Base-by-base conservation (phyloP, 805 yeast genomes). In the Zygotorulaspora florentina region DNA sequence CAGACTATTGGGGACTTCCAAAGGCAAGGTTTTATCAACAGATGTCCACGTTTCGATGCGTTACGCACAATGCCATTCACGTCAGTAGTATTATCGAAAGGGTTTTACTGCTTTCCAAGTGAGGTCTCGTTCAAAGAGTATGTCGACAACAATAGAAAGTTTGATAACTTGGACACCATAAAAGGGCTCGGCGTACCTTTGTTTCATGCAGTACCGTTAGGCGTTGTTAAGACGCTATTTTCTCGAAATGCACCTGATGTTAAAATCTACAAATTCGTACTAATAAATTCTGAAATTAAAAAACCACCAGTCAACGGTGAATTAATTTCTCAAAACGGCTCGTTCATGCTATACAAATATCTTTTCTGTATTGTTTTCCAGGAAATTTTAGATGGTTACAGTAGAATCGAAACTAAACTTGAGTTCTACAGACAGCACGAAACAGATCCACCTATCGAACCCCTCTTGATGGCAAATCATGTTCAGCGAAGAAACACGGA, bases 91-190 rank as follows among this genome's bases (percentile, higher is more conserved):
- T 53, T 70, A 35, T 63, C 66, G 23, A 67, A 66, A 39, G 75
- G 75, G 1, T 51, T 67, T 35, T 67, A 52, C 43, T 61, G 67
- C n/a, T 69, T 69, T 51, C 67, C 73, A 2, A 66, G 70, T 28
- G 67, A 66, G 35, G 47, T 52, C 11, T 57, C 73, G 2, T 57
- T 63, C 13, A 39, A 51, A 8, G 29, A 39, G 9, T 70, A 54
- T 43, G 53, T 61, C 35, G 40, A 52, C 0, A 60, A 63, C 36
- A 56, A 58, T 33, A 57, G 67, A 23, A 60, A 59, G 23, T 49
- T 61, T 27, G 62, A 59, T 12, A 43, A 44, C 1, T 26, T 55
- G 10, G 56, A 55, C 28, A 41, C 52, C 5, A 42, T 45, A 2
- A 48, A 46, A 9, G 64, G 62, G 17, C 53, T 65, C 1, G 73